Evolutionary conservation across 371 early-diverging fungal species (phyloP).

Genomic region (Cokeromyces recurvatus): DNA sequence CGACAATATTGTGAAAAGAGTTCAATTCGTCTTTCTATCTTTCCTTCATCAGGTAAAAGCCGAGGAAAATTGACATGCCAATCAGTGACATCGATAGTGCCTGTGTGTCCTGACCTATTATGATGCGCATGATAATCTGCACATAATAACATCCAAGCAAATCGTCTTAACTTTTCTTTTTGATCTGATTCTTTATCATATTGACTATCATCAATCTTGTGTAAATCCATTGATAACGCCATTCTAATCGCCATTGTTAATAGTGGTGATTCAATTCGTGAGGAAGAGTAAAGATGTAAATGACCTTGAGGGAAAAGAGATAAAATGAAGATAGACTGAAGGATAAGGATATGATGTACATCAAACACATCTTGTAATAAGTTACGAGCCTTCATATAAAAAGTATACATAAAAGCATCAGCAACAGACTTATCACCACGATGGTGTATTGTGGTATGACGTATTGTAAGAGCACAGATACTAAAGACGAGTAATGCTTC

Average conservation of each 20-base stretch:
- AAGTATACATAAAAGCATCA: slow-evolving; percentile 25
- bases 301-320: slow-evolving; percentile 38
- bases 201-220: slow-evolving; percentile 20
- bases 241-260: slow-evolving; percentile 24
- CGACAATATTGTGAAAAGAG: slow-evolving; percentile 34
- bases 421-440: slow-evolving; percentile 19
- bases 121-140: slow-evolving; percentile 38
- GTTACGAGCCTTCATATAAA: slow-evolving; percentile 32
- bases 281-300: slow-evolving; percentile 26
- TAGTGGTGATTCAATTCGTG: slow-evolving; percentile 20
- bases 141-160: slow-evolving; percentile 43
- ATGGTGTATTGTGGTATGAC: slow-evolving; percentile 32
- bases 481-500: slow-evolving; percentile 33
- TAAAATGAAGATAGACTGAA: slow-evolving; percentile 36
- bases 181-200: slow-evolving; percentile 22
- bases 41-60: slow-evolving; percentile 23
- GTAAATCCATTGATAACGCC: slow-evolving; percentile 38
- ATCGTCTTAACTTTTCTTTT: slow-evolving; percentile 28
- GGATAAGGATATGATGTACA: slow-evolving; percentile 29
- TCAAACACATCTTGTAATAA: slow-evolving; percentile 43
- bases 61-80: slow-evolving; percentile 45
- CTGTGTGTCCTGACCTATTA: slow-evolving; percentile 30
- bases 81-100: slow-evolving; percentile 26
- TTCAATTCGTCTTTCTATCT: slow-evolving; percentile 10
- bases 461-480: slow-evolving; percentile 35